Percentiles rank a stretch among this genome's conserved stretches.
These are phyloP conservation scores for Cyphellophora attinorum DNA, from an alignment of 2,329 filamentous ascomycete species.

Conservation along the genomic window DNA sequence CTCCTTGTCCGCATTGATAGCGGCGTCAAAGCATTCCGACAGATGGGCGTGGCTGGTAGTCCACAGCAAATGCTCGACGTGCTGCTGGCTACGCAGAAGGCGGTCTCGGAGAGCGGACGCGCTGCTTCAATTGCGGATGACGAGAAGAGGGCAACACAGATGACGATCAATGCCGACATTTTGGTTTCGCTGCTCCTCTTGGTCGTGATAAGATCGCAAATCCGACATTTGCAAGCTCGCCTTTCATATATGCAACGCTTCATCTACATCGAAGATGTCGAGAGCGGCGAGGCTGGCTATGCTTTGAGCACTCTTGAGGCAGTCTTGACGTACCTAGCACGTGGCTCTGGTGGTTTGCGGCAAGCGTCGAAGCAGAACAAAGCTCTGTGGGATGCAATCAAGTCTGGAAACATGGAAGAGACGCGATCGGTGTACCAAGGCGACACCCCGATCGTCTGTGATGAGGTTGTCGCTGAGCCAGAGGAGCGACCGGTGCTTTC, in stretches of 20 bases:
- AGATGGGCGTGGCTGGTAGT: conserved; percentile 65
- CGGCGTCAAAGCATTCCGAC: conserved; percentile 82
- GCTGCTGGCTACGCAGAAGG: conserved; percentile 70
- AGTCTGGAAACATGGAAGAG: conserved; percentile 63
- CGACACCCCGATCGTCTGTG: conserved; percentile 38
- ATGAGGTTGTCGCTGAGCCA: conserved; percentile 37
- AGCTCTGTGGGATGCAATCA: conserved; percentile 76
- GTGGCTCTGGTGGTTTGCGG: conserved; percentile 71
- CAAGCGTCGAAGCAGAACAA: conserved; percentile 80
- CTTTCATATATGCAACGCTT: conserved; percentile 95
- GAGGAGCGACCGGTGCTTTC: conserved; percentile 12
- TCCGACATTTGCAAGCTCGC: conserved; percentile 77
- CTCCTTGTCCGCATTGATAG: conserved; percentile 65
- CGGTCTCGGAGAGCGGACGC: conserved; percentile 59
- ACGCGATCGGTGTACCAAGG: conserved; percentile 75
- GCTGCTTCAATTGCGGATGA: conserved; percentile 30
- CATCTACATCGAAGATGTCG: conserved; percentile 95
- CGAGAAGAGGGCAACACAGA: conserved; percentile 44
- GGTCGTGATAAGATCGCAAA: conserved; percentile 83
- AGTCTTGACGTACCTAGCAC: conserved; percentile 76
- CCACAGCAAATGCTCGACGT: conserved; percentile 85
- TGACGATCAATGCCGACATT: conserved; percentile 77
- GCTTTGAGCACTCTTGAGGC: conserved; percentile 93
- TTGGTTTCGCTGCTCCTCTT: conserved; percentile 83
- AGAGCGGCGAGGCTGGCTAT: conserved; percentile 92